Percentiles rank a stretch among this genome's conserved stretches.
Conservation (phyloP, 495 filamentous ascomycete genomes). For the Echria macrotheca region DNA sequence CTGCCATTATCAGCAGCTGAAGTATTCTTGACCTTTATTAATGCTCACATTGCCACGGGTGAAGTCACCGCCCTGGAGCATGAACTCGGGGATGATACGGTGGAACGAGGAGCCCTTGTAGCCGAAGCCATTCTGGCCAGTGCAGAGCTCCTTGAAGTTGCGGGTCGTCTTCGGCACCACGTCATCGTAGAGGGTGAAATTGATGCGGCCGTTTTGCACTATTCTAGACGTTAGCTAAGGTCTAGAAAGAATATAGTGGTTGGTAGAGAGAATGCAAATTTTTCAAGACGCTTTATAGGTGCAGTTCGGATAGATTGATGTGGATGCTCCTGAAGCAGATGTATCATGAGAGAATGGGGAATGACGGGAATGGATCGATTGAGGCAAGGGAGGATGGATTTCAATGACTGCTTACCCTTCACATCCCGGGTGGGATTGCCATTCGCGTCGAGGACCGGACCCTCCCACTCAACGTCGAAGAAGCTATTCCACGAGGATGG, state of each 20-base stretch:
- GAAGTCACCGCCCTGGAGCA: slow-evolving; percentile 99
- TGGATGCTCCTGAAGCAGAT: too few relatives aligned
- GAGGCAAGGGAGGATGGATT: too few relatives aligned
- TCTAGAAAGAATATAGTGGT: background rate
- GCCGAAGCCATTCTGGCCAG: slow-evolving; percentile 83
- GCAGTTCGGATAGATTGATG: too few relatives aligned
- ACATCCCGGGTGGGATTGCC: slow-evolving; percentile 52
- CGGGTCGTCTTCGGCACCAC: slow-evolving; percentile 84
- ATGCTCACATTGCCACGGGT: slow-evolving; percentile 83
- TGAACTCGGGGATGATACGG: slow-evolving; percentile 93
- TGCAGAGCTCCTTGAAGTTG: slow-evolving; percentile 95
- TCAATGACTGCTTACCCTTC: slow-evolving; percentile 54
- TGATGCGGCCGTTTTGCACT: slow-evolving; percentile 77
- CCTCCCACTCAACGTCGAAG: slow-evolving; percentile 54
- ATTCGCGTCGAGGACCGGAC: slow-evolving; percentile 53
- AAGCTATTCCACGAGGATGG: too few relatives aligned
- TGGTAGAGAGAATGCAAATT: background rate
- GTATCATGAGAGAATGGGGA: too few relatives aligned
- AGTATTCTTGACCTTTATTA: too few relatives aligned
- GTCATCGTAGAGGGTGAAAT: slow-evolving; percentile 84
- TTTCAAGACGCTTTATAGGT: background rate
- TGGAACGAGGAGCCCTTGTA: slow-evolving; percentile 83
- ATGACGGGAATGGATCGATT: too few relatives aligned
- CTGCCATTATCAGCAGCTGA: too few relatives aligned
- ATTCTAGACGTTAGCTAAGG: slow-evolving; percentile 20